Conservation (phyloP, 495 filamentous ascomycete species). For the Podospora comata region DNA sequence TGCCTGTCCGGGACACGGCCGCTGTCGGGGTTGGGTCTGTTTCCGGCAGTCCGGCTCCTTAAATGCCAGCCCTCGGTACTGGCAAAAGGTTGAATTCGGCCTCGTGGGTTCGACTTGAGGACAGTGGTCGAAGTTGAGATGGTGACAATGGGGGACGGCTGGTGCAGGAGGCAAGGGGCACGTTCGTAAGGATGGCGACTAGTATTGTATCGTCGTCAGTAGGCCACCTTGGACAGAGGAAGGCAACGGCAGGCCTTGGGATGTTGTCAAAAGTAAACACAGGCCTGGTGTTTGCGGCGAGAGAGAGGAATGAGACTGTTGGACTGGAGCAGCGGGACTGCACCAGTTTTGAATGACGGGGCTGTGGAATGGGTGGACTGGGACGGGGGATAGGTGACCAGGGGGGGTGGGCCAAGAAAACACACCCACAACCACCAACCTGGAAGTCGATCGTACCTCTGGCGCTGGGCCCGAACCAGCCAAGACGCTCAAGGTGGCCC, state of each 20-base stretch:
- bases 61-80: conserved; percentile 4
- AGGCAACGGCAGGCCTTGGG: conserved; percentile 20
- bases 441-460: conserved; percentile 1
- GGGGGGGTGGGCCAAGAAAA: conserved; percentile 11
- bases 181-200: conserved; percentile 22
- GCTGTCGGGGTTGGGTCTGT: not conserved
- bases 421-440: conserved; percentile 3
- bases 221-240: conserved; percentile 23
- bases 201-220: conserved; percentile 27
- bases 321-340: conserved; percentile 21
- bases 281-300: conserved; percentile 19
- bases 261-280: conserved; percentile 25
- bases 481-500: not conserved
- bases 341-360: conserved; percentile 33
- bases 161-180: conserved; percentile 14
- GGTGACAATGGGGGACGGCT: conserved; percentile 2
- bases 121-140: conserved; percentile 10
- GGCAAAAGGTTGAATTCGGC: conserved; percentile 3
- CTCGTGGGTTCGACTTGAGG: not conserved
- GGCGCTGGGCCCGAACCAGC: not conserved
- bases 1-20: not conserved
- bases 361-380: conserved; percentile 21
- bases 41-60: not conserved
- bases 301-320: conserved; percentile 24
- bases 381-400: conserved; percentile 5